These are phyloP conservation scores for Arctostaphylos glauca DNA, from an alignment of 148 eudicot species.

Conservation along the genomic window DNA sequence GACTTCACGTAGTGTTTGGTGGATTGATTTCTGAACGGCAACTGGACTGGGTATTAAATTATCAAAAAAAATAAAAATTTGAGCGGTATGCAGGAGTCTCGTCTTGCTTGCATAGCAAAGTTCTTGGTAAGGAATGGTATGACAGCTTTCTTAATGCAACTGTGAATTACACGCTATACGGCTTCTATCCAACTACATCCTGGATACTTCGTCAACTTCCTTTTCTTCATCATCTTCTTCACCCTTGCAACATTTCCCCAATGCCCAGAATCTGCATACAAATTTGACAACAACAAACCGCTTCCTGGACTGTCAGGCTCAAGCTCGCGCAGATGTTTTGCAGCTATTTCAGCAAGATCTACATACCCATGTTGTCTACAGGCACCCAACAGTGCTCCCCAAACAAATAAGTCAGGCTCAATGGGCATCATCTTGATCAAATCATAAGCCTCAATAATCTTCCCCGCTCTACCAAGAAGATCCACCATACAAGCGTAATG, in stretches of 20 bases:
- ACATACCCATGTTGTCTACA: conserved; percentile 59
- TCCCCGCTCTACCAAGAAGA: conserved; percentile 69
- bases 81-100: neutral
- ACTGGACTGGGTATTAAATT: no score
- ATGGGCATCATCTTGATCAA: conserved; percentile 53
- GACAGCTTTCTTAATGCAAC: neutral
- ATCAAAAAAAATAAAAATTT: no score
- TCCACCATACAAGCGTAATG: conserved; percentile 88
- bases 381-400: conserved; percentile 87
- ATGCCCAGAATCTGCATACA: conserved; percentile 57
- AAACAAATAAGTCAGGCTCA: conserved; percentile 63
- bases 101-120: neutral
- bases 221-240: conserved; percentile 58
- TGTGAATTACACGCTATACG: conserved; percentile 18
- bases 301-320: conserved; percentile 78
- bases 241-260: conserved; percentile 57
- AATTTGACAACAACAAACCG: conserved; percentile 48
- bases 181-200: conserved; percentile 76
- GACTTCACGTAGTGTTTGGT: no score
- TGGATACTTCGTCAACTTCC: conserved; percentile 36
- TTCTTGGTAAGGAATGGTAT: neutral
- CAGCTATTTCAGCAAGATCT: conserved; percentile 70
- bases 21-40: no score
- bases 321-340: conserved; percentile 48
- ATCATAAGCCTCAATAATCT: conserved; percentile 57